Base-by-base conservation (phyloP, 2,329 filamentous ascomycete species). In the Calonectria crousiana region DNA sequence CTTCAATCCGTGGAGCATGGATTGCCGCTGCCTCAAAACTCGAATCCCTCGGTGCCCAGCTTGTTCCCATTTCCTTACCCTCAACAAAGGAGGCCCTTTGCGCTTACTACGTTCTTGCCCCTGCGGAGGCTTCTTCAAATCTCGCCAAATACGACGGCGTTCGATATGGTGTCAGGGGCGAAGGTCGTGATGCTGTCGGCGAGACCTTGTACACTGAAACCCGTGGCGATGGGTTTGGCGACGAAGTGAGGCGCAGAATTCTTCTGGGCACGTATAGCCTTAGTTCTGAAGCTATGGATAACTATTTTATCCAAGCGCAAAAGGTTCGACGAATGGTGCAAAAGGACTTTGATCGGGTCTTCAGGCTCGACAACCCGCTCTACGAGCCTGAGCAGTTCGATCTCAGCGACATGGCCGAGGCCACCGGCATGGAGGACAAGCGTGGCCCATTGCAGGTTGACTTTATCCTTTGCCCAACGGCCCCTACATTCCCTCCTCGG, bases 81-180 rank as follows among this genome's bases (percentile, higher is more conserved):
- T 92, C 93, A 0, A 99, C 96, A 1, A 93, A 92, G 75, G 93
- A 95, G 78, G 96, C 97, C 0, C 90, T 99, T 0, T 95, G 95
- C 26, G 94, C 97, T 41, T 99, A 99, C 87, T 99, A 99, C 84
- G 91, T 99, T 71, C 92, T 99, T 71, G 97, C 97, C 0, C 95
- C 97, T 0, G 96, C 97, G 20, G 97, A 99, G 85, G 97, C 97
- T 4, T 95, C 95, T 1, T 98, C 96, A 20, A 99, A 99, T 81
- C 91, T 99, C 2, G 95, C 97, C 72, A 98, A 98, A 83, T 99
- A 98, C 84, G 97, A 99, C 80, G 97, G 97, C 26, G 92, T 98
- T n/a, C 93, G 97, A 14, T 99, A 98, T 84, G 97, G 97, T 1
- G 88, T 88, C 26, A 89, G 92, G 36, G 86, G 86, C 6, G 81